Evolutionary conservation across 176 grass and related monocot species (phyloP), one percentile per base, ranked within the genome.

Genomic region (Lolium rigidum): DNA sequence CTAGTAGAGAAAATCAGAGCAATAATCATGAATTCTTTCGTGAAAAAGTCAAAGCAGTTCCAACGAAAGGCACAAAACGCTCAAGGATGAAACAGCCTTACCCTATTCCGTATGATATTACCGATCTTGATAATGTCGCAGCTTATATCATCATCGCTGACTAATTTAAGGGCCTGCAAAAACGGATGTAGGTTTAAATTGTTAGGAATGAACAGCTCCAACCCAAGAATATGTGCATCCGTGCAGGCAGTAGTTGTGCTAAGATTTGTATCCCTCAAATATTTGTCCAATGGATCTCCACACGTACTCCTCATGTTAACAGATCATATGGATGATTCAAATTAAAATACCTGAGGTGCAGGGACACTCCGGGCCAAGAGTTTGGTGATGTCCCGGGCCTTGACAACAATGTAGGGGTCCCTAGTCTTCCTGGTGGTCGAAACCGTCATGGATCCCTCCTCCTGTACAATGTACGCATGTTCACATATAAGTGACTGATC

Each of bases 91-190:
- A 60, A 83, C 37, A 20, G 7, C 58, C 38, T 31, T 82, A 98
- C 96, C 93, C 95, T 98, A 85, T 94, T 98, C 35, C 92, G 83
- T 77, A 88, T 73, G 7, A 95, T 84, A 48, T 37, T 87, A 12
- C 96, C 92, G 80, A 98, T 95, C 88, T 98, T 98, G 48, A 95
- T 95, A 79, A 98, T 91, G 24, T 98, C 96, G 67, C 93, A 95
- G 80, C 79, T 86, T 86, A 94, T 95, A 51, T 98, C 93, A 89
- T 98, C 96, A 9, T 95, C 12, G 2, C 4, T 87, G 11, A 98
- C 86, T 89, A 95, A 84, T 82, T 94, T 98, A 48, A 98, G 92
- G 16, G 96, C 96, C 96, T 98, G 57, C 25, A 52, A 83, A 55
- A 67, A 78, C 15, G 5, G 77, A 21, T 22, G 80, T 3, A 55